Evolutionary conservation across 1,284 basidiomycete genomes (phyloP).

Genomic region (Ceratobasidium sp.): DNA sequence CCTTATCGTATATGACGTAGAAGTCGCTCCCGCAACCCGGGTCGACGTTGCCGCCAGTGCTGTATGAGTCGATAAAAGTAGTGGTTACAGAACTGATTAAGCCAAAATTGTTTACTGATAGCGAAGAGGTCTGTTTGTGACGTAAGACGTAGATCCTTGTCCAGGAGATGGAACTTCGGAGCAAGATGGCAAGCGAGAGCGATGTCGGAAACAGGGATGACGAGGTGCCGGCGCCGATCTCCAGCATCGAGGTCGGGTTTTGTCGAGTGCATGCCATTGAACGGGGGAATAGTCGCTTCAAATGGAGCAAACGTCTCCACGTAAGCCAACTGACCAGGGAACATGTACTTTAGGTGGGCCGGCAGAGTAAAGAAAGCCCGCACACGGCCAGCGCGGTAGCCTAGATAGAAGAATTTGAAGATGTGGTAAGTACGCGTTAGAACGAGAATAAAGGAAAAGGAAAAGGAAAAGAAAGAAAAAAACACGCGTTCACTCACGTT

Average conservation of each 20-base stretch:
- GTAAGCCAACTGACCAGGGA: slow-evolving; percentile 3
- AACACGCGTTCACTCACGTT: background rate
- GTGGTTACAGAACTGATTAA: slow-evolving; percentile 23
- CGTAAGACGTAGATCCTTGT: background rate
- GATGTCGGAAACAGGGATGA: slow-evolving; percentile 27
- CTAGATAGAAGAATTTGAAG: background rate
- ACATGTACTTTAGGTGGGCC: background rate
- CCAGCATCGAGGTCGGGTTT: background rate
- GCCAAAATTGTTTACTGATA: slow-evolving; percentile 1
- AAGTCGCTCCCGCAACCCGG: background rate
- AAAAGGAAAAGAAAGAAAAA: background rate
- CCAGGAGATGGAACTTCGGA: slow-evolving; percentile 21
- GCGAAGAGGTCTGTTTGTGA: background rate
- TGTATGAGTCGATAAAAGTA: slow-evolving; percentile 9
- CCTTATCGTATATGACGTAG: background rate
- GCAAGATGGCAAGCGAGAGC: slow-evolving; percentile 23
- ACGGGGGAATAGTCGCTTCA: background rate
- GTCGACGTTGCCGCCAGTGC: slow-evolving; percentile 20
- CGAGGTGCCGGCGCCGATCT: background rate
- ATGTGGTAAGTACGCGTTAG: background rate
- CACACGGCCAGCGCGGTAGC: slow-evolving; percentile 22
- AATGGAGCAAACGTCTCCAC: slow-evolving; percentile 21
- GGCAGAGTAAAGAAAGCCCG: slow-evolving; percentile 24
- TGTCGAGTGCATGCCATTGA: background rate
- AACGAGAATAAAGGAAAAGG: no score